Evolutionary conservation across 495 filamentous ascomycete genomes (phyloP), one percentile per base, ranked within the genome.

Genomic region (Hypoxylon fuscum): DNA sequence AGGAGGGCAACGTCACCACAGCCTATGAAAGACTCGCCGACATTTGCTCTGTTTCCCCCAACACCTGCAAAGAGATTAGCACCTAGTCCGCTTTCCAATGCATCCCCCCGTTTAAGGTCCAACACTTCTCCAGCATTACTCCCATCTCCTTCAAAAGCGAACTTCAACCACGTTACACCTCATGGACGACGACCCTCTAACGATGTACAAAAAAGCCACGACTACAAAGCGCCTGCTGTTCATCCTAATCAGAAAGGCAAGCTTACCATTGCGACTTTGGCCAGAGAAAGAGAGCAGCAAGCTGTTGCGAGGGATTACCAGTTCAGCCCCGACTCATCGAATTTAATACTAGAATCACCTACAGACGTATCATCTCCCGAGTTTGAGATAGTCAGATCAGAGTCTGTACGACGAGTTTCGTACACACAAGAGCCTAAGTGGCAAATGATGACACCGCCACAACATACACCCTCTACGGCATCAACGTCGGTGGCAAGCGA

Each of bases 31-130:
- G 81, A 74, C 64, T 85, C 86, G 22, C 85, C 88, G 1, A 79
- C 77, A 9, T 86, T 90, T 51, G 81, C 81, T 2, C 71, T 90
- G n/a, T 92, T 90, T 57, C 87, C 88, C 12, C 70, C 79, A 9
- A 80, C 79, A 7, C 79, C 74, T 20, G 77, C 79, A 15, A 75
- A 77, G 29, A 70, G 65, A 2, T 75, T 80, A 5, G 42, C 45
- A 34, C 31, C 68, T 22, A 10, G 42, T 22, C 42, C 59, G 64
- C 11, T 77, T 71, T 29, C 74, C 65, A 67, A 42, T 22, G 22
- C 51, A 23, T 77, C 78, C 4, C 75, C 85, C n/a, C 69, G 86
- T 9, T 68, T 74, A 11, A 83, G 87, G 25, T 86, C 87, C 9
- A 85, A 83, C 62, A 89, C 87, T 4, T 81, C 84, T 7, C 85